A percentile compares a stretch with the other conserved stretches of the same genome.
Evolutionary conservation across 805 yeast genomes (phyloP).

Genomic region (Metschnikowia peoriensis): DNA sequence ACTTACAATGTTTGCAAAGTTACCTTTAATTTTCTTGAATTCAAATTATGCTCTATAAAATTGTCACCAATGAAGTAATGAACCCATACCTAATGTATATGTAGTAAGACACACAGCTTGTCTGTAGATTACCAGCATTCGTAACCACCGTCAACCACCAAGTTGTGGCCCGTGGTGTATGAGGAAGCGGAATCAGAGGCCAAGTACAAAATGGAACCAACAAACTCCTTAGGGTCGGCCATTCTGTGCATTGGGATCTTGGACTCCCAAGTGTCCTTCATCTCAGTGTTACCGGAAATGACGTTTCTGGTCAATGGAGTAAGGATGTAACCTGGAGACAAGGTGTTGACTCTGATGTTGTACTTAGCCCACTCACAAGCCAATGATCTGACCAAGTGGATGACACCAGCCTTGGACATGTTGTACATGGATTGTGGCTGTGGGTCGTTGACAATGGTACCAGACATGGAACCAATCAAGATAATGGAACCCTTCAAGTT

Average conservation of each 20-base stretch:
- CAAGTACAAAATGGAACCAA: slow-evolving; percentile 72
- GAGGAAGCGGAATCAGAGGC: slow-evolving; percentile 68
- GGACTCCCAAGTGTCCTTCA: slow-evolving; percentile 71
- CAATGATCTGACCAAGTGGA: slow-evolving; percentile 70
- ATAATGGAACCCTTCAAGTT: slow-evolving; percentile 60
- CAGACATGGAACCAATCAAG: slow-evolving; percentile 78
- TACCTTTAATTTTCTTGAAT: not conserved
- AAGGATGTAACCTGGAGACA: slow-evolving; percentile 78
- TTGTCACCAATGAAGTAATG: slow-evolving; percentile 1
- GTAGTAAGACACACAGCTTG: not conserved
- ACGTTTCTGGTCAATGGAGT: slow-evolving; percentile 78
- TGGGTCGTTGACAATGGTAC: slow-evolving; percentile 73
- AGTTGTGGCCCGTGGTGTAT: slow-evolving; percentile 81
- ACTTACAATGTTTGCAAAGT: no score
- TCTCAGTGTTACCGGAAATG: slow-evolving; percentile 53
- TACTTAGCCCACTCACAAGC: slow-evolving; percentile 83
- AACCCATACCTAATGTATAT: not conserved
- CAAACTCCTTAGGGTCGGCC: slow-evolving; percentile 83
- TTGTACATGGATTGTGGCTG: slow-evolving; percentile 80
- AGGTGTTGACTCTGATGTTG: slow-evolving; percentile 72
- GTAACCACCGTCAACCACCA: slow-evolving; percentile 86
- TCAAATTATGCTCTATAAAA: slow-evolving; percentile 7
- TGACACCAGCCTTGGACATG: slow-evolving; percentile 85
- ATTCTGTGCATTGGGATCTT: slow-evolving; percentile 76
- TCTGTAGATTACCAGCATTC: slow-evolving; percentile 62